A percentile compares a stretch with the other conserved stretches of the same genome.
Conservation (phyloP, 805 yeast genomes). For the Myxozyma neglecta region DNA sequence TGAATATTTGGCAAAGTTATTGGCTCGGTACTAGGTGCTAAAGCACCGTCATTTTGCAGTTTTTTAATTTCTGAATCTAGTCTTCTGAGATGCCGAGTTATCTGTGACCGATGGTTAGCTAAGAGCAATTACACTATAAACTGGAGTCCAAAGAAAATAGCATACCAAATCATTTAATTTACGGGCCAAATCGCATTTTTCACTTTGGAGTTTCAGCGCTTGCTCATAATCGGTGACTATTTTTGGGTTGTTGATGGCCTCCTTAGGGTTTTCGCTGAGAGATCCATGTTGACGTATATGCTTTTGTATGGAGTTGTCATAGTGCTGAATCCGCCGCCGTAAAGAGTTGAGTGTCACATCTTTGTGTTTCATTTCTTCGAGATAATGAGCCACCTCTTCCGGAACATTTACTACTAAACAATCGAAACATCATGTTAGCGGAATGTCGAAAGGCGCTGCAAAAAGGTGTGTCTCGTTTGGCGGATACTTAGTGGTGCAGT, state of each 20-base stretch:
- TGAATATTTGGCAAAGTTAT: conserved; percentile 13
- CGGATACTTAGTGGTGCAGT: background rate
- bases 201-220: conserved; percentile 65
- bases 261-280: conserved; percentile 76
- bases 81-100: conserved; percentile 69
- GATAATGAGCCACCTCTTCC: conserved; percentile 74
- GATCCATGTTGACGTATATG: conserved; percentile 82
- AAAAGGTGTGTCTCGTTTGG: conserved; percentile 2
- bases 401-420: conserved; percentile 70
- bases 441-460: background rate
- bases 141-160: too few species aligned
- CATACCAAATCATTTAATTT: conserved; percentile 58
- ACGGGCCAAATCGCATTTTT: conserved; percentile 75
- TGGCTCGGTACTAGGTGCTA: conserved; percentile 47
- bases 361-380: conserved; percentile 72
- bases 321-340: conserved; percentile 62
- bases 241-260: conserved; percentile 60
- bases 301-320: conserved; percentile 80
- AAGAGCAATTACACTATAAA: too few species aligned
- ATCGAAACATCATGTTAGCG: background rate
- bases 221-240: conserved; percentile 66
- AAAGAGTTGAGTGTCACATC: conserved; percentile 68
- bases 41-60: conserved; percentile 76
- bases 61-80: conserved; percentile 74
- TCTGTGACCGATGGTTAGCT: conserved; percentile 28